phyloP scores from a whole-genome alignment of 2,329 filamentous ascomycete species.

The Canariomyces notabilis region DNA sequence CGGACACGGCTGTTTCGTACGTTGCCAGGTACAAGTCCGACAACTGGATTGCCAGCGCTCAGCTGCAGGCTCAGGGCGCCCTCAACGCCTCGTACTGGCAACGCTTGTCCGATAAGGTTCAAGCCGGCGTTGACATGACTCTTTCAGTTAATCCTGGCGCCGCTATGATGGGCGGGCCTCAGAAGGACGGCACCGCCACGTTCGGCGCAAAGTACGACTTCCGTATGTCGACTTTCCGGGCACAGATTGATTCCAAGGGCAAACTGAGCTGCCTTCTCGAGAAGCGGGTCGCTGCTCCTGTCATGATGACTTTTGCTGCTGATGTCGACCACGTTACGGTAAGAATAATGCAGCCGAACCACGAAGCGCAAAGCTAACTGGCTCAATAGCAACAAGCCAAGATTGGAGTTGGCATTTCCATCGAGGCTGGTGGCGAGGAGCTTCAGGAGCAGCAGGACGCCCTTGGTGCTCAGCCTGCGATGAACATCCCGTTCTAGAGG shows the following conservation, averaged over 20 bases:
- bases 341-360: constrained; percentile 36
- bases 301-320: constrained; percentile 90
- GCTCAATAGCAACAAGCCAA: constrained; percentile 77
- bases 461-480: constrained; percentile 46
- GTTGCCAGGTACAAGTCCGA: constrained; percentile 83
- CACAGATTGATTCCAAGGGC: constrained; percentile 91
- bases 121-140: constrained; percentile 92
- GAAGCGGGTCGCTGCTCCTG: constrained; percentile 89
- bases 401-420: constrained; percentile 87
- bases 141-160: constrained; percentile 69
- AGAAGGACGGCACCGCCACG: constrained; percentile 85
- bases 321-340: constrained; percentile 96
- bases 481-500: constrained; percentile 62
- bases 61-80: constrained; percentile 82
- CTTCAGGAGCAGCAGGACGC: constrained; percentile 78
- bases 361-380: constrained; percentile 26
- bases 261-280: constrained; percentile 90
- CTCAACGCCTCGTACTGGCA: constrained; percentile 93
- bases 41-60: constrained; percentile 90
- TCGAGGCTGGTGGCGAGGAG: constrained; percentile 80
- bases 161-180: constrained; percentile 68
- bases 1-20: constrained; percentile 89
- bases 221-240: constrained; percentile 88
- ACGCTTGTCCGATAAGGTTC: constrained; percentile 86
- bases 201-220: constrained; percentile 98